Evolutionary conservation across 345 rosid species (phyloP), one percentile per base, ranked within the genome.

Genomic region (Acer negundo): DNA sequence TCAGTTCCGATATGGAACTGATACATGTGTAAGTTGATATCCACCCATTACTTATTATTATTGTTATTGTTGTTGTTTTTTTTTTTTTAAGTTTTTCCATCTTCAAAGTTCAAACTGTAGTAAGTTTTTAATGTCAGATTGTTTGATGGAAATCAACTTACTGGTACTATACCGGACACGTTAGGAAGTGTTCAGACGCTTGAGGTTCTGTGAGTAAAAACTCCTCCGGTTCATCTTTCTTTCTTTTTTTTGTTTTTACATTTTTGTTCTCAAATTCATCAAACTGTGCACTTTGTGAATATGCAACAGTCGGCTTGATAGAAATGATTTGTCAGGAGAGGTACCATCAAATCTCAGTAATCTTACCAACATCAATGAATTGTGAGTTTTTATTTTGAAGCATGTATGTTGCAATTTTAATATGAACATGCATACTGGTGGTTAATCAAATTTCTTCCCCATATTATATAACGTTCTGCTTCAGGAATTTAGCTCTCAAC

Each of bases 181-280:
- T 49, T 94, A 80, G 97, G 90, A 83, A 83, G 62, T 0, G 89
- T 96, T 83, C 90, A 84, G 89, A 89, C 95, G 10, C 97, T 96
- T 44, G 98, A 96, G 86, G 97, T 89, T 91, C 95, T 94, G 98
- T 96, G 87, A 96, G 99, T 96, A 75, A 78, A 79, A 55, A 68
- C 42, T 53, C 65, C 35, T 5, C 38, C 46, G 6, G 40, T 42
- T 47, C 23, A 67, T 70, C 74, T 31, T 69, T 13, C 28, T 28
- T 31, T 20, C n/a, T 23, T 7, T 7, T 42, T 9, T 31, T 31
- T 26, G 24, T 49, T 1, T 28, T 26, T 71, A 46, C 42, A 38
- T 71, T 13, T 13, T 20, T 69, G 76, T 73, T 58, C 31, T 53
- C 46, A 67, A 23, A 15, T 35, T 78, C 44, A 70, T 69, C 10